A percentile compares a stretch with the other conserved stretches of the same genome.
Evolutionary conservation across 257 asterid genomes (phyloP).

Genomic region (Mitragyna speciosa): DNA sequence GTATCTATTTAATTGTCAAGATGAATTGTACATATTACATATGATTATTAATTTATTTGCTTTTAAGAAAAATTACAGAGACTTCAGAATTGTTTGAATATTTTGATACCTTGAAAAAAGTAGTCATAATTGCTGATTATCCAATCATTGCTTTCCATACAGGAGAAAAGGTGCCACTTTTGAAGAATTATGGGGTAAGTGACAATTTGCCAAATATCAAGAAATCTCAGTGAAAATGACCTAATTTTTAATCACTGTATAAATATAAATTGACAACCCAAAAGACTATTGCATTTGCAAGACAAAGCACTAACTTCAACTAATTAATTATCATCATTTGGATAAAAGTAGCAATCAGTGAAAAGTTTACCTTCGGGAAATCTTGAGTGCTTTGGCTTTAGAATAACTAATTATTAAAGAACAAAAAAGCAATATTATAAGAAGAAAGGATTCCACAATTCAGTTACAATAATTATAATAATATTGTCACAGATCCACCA

Average conservation of each 20-base stretch:
- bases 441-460: neutral
- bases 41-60: too few species aligned
- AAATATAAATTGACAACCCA: neutral
- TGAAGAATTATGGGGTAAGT: neutral
- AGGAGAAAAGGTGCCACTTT: neutral
- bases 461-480: too few species aligned
- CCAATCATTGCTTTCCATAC: neutral
- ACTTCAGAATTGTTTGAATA: too few species aligned
- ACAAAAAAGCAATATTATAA: too few species aligned
- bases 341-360: neutral
- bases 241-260: neutral
- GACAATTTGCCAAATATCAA: neutral
- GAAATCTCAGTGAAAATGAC: neutral
- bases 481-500: neutral
- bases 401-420: neutral
- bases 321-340: neutral
- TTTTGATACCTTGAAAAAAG: neutral
- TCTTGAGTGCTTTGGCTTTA: neutral
- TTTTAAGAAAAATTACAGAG: too few species aligned
- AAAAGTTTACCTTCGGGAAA: neutral
- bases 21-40: too few species aligned
- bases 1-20: too few species aligned
- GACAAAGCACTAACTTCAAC: neutral
- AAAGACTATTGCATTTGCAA: neutral
- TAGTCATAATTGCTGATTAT: neutral